phyloP scores from a whole-genome alignment of 2,329 filamentous ascomycete genomes.

The Monosporascus sp. region DNA sequence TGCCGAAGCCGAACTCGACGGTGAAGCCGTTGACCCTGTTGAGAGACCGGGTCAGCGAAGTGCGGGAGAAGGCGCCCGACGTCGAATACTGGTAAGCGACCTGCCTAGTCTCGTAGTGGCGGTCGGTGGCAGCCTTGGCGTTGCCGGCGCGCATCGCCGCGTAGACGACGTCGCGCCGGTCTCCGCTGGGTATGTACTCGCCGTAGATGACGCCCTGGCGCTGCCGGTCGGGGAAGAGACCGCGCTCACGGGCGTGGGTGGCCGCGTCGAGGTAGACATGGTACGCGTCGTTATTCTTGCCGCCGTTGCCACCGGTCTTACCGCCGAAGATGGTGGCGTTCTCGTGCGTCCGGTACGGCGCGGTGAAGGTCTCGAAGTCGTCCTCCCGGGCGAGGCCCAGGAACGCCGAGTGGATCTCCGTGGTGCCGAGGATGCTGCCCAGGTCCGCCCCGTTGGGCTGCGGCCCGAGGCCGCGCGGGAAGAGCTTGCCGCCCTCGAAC shows the following conservation, averaged over 20 bases:
- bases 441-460: conserved; percentile 26
- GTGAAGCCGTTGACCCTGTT: too few relatives aligned
- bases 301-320: conserved; percentile 35
- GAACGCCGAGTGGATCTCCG: conserved; percentile 35
- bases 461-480: conserved; percentile 38
- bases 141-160: too few relatives aligned
- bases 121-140: too few relatives aligned
- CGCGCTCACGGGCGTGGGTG: conserved; percentile 54
- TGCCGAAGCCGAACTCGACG: too few relatives aligned
- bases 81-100: too few relatives aligned
- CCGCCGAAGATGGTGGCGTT: conserved; percentile 32
- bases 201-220: conserved; percentile 36
- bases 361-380: conserved; percentile 32
- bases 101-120: too few relatives aligned
- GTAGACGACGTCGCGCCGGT: too few relatives aligned
- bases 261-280: conserved; percentile 48
- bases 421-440: conserved; percentile 35
- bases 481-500: conserved; percentile 32
- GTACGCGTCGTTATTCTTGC: conserved; percentile 29
- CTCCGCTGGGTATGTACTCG: too few relatives aligned
- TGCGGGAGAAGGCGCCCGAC: too few relatives aligned
- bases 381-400: conserved; percentile 35
- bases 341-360: conserved; percentile 38
- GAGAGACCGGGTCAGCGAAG: too few relatives aligned
- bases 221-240: conserved; percentile 52